These are phyloP conservation scores for Lumnitzera littorea DNA, from an alignment of 345 rosid genomes.

Conservation along the genomic window DNA sequence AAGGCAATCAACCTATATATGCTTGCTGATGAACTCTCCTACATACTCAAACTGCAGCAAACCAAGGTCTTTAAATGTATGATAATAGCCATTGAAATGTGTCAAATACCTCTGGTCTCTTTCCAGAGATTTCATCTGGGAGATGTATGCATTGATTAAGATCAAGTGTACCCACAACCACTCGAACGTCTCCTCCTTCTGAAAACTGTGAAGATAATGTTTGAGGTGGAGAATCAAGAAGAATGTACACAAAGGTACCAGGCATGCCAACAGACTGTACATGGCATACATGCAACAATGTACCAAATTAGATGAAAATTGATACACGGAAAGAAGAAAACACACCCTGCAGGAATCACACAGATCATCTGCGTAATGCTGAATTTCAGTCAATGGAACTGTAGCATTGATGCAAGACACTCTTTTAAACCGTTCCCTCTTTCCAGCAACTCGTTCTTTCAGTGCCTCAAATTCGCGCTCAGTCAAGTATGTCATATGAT, in stretches of 20 bases:
- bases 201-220: conserved; percentile 34
- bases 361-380: conserved; percentile 42
- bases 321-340: conserved; percentile 14
- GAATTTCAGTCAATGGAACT: conserved; percentile 56
- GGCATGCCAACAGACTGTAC: background rate
- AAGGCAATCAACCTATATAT: too few species aligned
- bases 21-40: too few species aligned
- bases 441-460: conserved; percentile 75
- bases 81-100: background rate
- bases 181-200: conserved; percentile 62
- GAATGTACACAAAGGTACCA: background rate
- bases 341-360: conserved; percentile 76
- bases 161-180: conserved; percentile 86
- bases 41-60: background rate
- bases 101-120: conserved; percentile 60
- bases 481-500: conserved; percentile 62
- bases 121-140: conserved; percentile 81
- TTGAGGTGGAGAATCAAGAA: background rate
- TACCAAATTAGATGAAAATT: background rate
- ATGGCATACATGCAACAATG: background rate
- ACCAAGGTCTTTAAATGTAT: background rate
- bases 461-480: conserved; percentile 87
- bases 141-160: conserved; percentile 77
- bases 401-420: conserved; percentile 86
- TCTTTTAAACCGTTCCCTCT: conserved; percentile 49